Conservation (phyloP, 2,329 filamentous ascomycete species). For the Pseudogymnoascus verrucosus region DNA sequence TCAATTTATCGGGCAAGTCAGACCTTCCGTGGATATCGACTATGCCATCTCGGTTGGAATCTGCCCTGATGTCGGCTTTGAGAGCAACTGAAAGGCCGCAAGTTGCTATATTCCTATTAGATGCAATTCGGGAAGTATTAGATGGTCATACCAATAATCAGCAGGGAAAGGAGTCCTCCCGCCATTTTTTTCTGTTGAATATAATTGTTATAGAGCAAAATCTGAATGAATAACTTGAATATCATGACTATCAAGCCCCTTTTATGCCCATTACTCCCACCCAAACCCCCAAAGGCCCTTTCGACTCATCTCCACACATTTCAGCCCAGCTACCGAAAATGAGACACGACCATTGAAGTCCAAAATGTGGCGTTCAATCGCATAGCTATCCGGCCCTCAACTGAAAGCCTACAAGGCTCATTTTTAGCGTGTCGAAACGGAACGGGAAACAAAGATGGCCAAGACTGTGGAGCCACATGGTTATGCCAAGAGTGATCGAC, state of each 20-base stretch:
- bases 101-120: neutral
- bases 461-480: neutral
- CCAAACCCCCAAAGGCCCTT: neutral
- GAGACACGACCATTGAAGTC: neutral
- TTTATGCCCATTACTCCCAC: neutral
- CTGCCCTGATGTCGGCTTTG: constrained; percentile 26
- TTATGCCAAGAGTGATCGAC: neutral
- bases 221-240: neutral
- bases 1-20: constrained; percentile 22
- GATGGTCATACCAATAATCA: neutral
- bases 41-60: constrained; percentile 32
- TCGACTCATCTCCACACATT: neutral
- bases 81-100: neutral
- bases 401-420: neutral
- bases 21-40: constrained; percentile 20
- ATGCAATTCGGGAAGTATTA: neutral
- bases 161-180: neutral
- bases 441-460: neutral
- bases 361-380: neutral
- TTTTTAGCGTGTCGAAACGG: neutral
- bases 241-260: neutral
- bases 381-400: neutral
- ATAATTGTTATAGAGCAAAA: neutral
- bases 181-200: neutral
- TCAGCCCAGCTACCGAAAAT: neutral